Evolutionary conservation across 2,329 filamentous ascomycete species (phyloP), one percentile per base, ranked within the genome.

Genomic region (Apiospora pterosperma): DNA sequence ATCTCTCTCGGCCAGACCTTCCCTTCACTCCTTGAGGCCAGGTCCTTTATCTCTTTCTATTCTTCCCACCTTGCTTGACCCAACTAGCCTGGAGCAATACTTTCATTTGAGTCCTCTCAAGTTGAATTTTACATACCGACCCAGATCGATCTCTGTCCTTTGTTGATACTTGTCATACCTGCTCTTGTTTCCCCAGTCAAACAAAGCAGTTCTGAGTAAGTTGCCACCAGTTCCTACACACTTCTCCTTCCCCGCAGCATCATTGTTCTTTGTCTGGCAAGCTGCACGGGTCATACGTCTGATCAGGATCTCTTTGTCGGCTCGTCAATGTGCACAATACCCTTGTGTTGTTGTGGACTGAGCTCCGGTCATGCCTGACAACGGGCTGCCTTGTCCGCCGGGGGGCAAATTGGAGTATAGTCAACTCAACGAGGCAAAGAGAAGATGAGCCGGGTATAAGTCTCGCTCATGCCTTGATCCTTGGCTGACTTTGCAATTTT

Each of bases 81-180:
- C 68, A 67, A 73, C 66, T 71, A 74, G 80, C 79, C 79, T 77
- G 79, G 80, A 72, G 79, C 79, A 81, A 71, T 74, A 76, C 73
- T 68, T 73, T 77, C 75, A 73, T 74, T 78, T 73, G 68, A 75
- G 70, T 69, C 65, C 67, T 66, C 64, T 52, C 61, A 52, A 34
- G 28, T 42, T 34, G 23, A 62, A 42, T 31, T 34, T 14, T 14
- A 38, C 31, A 36, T 25, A 34, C 52, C 31, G 41, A 59, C 58
- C 61, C 58, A 36, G 42, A 25, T 36, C 63, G 66, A 69, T 68
- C 67, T 63, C 69, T 66, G 28, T 28, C 48, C 48, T 62, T 68
- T 63, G 38, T 69, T 73, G 70, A 70, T n/a, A n/a, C 69, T 71
- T 68, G 70, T 42, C 60, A 62, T n/a, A n/a, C 25, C 36, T 60